These are phyloP conservation scores for Cercospora canescens DNA, from an alignment of 2,329 filamentous ascomycete species.

Conservation along the genomic window DNA sequence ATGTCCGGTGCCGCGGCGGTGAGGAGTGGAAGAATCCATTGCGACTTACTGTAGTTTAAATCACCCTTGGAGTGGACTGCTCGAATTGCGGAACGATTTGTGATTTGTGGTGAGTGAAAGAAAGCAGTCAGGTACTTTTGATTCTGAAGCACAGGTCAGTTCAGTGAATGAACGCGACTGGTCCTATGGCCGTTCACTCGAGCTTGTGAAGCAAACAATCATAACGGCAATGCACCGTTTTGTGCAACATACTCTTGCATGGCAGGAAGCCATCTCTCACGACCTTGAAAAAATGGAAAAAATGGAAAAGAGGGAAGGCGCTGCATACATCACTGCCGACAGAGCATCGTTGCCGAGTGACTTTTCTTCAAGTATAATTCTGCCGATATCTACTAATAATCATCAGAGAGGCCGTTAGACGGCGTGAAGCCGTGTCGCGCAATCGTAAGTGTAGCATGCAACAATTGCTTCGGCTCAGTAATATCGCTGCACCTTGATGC, in stretches of 20 bases:
- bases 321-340: too few relatives aligned
- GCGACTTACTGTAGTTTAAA: neutral
- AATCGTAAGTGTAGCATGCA: neutral
- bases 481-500: slow-evolving; percentile 4
- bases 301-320: too few relatives aligned
- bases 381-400: neutral
- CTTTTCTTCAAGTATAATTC: neutral
- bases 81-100: neutral
- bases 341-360: neutral
- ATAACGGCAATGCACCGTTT: neutral
- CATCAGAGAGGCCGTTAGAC: neutral
- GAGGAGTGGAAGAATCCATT: neutral
- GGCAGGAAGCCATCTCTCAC: too few relatives aligned
- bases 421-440: neutral
- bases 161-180: neutral
- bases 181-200: too few relatives aligned
- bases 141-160: neutral
- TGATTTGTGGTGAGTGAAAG: neutral
- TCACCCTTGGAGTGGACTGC: neutral
- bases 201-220: neutral
- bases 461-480: neutral
- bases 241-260: too few relatives aligned
- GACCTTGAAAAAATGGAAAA: too few relatives aligned
- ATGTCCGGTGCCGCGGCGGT: neutral
- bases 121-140: neutral